Conservation (phyloP, 2,329 filamentous ascomycete genomes). For the Claviceps spartinae region DNA sequence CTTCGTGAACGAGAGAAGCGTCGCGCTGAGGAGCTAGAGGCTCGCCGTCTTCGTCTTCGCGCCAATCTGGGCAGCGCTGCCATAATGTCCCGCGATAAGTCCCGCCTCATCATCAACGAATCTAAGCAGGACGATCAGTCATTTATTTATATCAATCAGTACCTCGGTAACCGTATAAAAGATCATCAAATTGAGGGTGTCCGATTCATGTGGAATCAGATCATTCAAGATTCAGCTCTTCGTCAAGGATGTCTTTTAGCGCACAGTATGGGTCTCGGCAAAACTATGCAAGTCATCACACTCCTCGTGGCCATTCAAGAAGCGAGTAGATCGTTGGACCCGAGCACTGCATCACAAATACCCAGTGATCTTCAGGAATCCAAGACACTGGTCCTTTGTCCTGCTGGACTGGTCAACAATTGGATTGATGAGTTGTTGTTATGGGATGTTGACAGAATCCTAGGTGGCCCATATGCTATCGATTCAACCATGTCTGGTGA, state of each 20-base stretch:
- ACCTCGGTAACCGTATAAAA: conserved; percentile 56
- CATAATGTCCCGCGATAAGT: conserved; percentile 29
- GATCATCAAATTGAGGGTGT: conserved; percentile 71
- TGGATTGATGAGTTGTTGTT: conserved; percentile 65
- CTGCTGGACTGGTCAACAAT: conserved; percentile 61
- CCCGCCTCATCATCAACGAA: conserved; percentile 51
- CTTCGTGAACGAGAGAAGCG: conserved; percentile 41
- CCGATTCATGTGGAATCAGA: conserved; percentile 77
- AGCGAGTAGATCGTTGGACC: conserved; percentile 46
- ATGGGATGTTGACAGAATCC: conserved; percentile 47
- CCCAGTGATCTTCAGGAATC: conserved; percentile 48
- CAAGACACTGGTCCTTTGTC: conserved; percentile 61
- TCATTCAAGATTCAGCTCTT: conserved; percentile 45
- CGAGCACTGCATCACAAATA: conserved; percentile 48
- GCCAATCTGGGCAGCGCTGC: conserved; percentile 30
- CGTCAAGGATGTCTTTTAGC: conserved; percentile 69
- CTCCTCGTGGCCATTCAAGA: conserved; percentile 63
- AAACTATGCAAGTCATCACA: conserved; percentile 83
- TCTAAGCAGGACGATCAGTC: conserved; percentile 46
- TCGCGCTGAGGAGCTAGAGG: conserved; percentile 40
- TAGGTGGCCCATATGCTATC: conserved; percentile 46
- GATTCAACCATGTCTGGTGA: conserved; percentile 23
- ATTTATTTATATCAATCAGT: conserved; percentile 49
- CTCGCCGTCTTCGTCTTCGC: conserved; percentile 34
- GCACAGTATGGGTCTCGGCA: conserved; percentile 85